Evolutionary conservation across 345 rosid genomes (phyloP).

Genomic region (Geranium rotundifolium): DNA sequence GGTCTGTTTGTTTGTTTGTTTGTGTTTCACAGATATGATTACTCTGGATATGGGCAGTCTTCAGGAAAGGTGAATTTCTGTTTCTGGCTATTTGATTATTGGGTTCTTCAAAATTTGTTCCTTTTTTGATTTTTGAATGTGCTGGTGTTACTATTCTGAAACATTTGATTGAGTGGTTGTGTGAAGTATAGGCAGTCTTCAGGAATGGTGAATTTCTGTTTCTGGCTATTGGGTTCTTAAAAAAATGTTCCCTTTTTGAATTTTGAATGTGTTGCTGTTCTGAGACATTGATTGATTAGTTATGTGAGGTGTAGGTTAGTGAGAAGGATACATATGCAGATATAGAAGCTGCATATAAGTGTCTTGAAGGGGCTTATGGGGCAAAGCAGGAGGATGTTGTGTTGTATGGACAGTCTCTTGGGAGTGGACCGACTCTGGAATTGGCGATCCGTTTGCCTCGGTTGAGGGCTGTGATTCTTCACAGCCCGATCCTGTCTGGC

Average conservation of each 20-base stretch:
- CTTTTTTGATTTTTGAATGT: background rate
- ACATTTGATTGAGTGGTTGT: too few relatives aligned
- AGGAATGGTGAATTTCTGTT: too few relatives aligned
- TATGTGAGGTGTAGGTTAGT: background rate
- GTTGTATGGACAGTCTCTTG: constrained; percentile 3
- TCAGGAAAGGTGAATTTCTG: constrained; percentile 57
- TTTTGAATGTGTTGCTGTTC: background rate
- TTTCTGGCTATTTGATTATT: too few relatives aligned
- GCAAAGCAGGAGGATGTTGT: constrained; percentile 7
- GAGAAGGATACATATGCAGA: constrained; percentile 9
- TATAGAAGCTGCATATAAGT: constrained; percentile 6
- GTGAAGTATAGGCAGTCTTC: too few relatives aligned
- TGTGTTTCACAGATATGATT: constrained; percentile 57
- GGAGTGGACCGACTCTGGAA: constrained; percentile 7
- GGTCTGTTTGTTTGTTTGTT: background rate
- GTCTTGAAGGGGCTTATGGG: constrained; percentile 3
- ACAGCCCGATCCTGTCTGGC: constrained; percentile 8
- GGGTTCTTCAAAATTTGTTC: background rate
- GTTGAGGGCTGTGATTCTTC: constrained; percentile 8
- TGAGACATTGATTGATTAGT: too few relatives aligned
- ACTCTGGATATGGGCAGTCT: constrained; percentile 84
- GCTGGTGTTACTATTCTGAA: too few relatives aligned
- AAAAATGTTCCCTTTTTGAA: too few relatives aligned
- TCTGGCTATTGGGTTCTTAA: too few relatives aligned
- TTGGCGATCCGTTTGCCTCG: background rate